phyloP scores from a whole-genome alignment of 306 rosid genomes.

The Psophocarpus tetragonolobus region DNA sequence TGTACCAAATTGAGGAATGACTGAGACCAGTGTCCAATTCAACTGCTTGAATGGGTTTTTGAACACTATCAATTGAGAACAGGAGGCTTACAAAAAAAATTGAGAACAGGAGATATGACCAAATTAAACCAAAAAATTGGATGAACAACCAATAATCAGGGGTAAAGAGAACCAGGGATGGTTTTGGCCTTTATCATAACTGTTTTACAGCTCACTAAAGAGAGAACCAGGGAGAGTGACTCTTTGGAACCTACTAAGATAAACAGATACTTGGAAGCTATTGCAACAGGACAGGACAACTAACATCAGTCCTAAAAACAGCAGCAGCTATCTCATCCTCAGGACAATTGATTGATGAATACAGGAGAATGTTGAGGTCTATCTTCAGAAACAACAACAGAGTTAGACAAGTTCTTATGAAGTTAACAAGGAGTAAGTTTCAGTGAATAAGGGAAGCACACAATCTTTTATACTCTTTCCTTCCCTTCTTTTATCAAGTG shows the following conservation, averaged over 20 bases:
- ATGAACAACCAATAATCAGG: not conserved
- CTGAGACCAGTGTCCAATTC: not conserved
- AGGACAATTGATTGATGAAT: not conserved
- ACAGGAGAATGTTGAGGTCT: not conserved
- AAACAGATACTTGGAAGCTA: not conserved
- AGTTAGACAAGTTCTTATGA: not conserved
- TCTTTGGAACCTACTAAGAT: not conserved
- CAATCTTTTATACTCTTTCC: not conserved
- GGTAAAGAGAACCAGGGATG: too few species aligned
- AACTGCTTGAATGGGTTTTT: not conserved
- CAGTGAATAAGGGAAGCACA: not conserved
- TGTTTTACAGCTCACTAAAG: not conserved
- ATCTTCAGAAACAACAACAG: not conserved
- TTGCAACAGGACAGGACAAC: slow-evolving; percentile 9
- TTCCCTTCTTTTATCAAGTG: slow-evolving; percentile 1
- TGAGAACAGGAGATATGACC: not conserved
- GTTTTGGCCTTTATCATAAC: not conserved
- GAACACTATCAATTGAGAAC: not conserved
- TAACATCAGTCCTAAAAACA: not conserved
- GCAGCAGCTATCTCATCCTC: not conserved
- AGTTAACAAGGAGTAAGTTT: not conserved
- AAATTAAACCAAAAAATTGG: not conserved
- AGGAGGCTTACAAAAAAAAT: too few species aligned
- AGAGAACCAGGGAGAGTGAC: not conserved
- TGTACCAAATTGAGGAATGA: not conserved